Evolutionary conservation across 768 basidiomycete species (phyloP).

Genomic region (button mushroom (Agaricus bisporus)): DNA sequence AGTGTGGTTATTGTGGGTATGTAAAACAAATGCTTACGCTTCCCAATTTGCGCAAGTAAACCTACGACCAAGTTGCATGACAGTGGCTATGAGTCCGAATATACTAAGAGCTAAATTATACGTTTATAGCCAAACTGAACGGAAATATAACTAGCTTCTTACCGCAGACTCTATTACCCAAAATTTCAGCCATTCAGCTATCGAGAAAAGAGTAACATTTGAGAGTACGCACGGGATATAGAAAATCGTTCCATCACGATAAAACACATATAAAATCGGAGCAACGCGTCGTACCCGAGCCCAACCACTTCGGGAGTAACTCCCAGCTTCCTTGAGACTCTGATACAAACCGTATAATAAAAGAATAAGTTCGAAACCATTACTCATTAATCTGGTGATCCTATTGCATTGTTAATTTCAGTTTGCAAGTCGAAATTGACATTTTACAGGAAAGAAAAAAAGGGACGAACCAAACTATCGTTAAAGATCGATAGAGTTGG

Average conservation of each 20-base stretch:
- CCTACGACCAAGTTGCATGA: not conserved
- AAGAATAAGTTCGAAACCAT: not conserved
- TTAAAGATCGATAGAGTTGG: not conserved
- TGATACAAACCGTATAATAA: not conserved
- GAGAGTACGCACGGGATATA: slow-evolving; percentile 1
- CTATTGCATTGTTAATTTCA: not conserved
- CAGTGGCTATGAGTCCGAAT: slow-evolving; percentile 1
- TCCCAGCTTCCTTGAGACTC: not conserved
- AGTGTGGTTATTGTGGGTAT: not conserved
- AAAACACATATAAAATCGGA: slow-evolving; percentile 6
- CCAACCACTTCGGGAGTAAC: not conserved
- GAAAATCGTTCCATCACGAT: slow-evolving; percentile 8
- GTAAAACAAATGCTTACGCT: not conserved
- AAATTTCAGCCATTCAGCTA: not conserved
- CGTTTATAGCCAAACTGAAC: not conserved
- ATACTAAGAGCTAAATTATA: not conserved
- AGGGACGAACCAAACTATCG: not conserved
- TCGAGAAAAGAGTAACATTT: not conserved
- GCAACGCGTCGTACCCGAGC: not conserved
- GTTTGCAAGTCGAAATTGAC: too few relatives aligned
- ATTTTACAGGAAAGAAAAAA: too few relatives aligned
- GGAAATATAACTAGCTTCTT: not conserved
- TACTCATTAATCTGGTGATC: slow-evolving; percentile 2
- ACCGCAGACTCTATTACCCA: not conserved
- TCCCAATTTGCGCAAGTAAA: slow-evolving; percentile 7